A percentile compares a stretch with the other conserved stretches of the same genome.
Evolutionary conservation across 176 grass and related monocot genomes (phyloP).

Genomic region (Olyra latifolia): DNA sequence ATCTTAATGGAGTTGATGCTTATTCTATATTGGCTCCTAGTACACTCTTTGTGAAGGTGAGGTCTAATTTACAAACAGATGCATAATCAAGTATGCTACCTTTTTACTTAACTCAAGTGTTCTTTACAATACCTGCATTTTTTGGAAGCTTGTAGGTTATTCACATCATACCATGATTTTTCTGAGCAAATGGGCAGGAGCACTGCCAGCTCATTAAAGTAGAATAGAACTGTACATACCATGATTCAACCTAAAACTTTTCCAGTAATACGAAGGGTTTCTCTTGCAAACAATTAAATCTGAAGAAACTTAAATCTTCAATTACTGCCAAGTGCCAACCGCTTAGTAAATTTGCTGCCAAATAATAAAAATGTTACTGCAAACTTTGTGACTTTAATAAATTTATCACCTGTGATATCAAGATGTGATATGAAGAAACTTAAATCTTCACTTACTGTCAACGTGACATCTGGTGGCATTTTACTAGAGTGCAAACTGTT

Average conservation of each 20-base stretch:
- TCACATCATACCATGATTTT: neutral
- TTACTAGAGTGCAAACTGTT: neutral
- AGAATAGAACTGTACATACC: too few species aligned
- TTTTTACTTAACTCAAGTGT: neutral
- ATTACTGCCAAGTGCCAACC: neutral
- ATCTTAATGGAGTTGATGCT: conserved; percentile 95
- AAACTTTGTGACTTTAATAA: neutral
- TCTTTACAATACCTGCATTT: neutral
- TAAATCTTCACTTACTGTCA: too few species aligned
- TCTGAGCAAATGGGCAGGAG: too few species aligned
- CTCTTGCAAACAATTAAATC: conserved; percentile 14
- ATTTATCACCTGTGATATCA: neutral
- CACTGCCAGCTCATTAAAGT: too few species aligned
- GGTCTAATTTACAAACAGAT: neutral
- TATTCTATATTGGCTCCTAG: conserved; percentile 82
- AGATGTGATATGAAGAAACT: too few species aligned
- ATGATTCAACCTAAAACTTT: neutral
- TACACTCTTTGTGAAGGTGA: conserved; percentile 93
- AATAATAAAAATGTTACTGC: neutral
- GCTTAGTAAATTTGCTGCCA: neutral
- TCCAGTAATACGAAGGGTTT: neutral
- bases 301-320: conserved; percentile 8
- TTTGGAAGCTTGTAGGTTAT: neutral
- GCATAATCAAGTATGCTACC: neutral
- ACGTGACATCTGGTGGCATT: neutral